Conservation (phyloP, 208 protist genomes). For the Jaenimonas drosophilae region DNA sequence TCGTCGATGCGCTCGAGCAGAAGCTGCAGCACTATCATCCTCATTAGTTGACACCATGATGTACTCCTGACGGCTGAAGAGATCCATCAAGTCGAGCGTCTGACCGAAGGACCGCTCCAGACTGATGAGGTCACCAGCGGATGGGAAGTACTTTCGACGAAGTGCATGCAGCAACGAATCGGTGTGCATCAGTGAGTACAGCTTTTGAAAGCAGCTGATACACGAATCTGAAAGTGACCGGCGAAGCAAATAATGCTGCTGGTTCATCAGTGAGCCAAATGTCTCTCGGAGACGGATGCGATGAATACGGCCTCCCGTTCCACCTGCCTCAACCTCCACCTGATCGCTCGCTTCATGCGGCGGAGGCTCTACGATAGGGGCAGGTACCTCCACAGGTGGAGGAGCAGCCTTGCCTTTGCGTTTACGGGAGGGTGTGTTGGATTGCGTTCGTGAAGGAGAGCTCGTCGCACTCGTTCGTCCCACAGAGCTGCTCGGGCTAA, state of each 20-base stretch:
- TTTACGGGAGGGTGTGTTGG: neutral
- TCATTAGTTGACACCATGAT: slow-evolving; percentile 6
- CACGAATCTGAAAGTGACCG: slow-evolving; percentile 62
- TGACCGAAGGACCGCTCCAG: slow-evolving; percentile 77
- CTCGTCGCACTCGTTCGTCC: no score
- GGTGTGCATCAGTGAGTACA: slow-evolving; percentile 26
- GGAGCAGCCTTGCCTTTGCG: no score
- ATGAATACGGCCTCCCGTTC: slow-evolving; percentile 76
- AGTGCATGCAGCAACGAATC: slow-evolving; percentile 41
- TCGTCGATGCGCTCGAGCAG: neutral
- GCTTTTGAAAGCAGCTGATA: slow-evolving; percentile 45
- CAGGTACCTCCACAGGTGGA: no score
- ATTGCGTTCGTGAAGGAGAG: no score
- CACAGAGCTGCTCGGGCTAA: no score
- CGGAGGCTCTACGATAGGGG: no score
- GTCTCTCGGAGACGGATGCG: slow-evolving; percentile 64
- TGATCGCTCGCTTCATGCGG: slow-evolving; percentile 4
- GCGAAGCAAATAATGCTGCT: slow-evolving; percentile 53
- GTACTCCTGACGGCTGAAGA: slow-evolving; percentile 49
- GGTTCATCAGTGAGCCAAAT: slow-evolving; percentile 23
- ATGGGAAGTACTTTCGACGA: slow-evolving; percentile 51
- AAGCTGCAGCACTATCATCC: neutral
- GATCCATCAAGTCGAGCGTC: slow-evolving; percentile 62
- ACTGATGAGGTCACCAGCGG: slow-evolving; percentile 60
- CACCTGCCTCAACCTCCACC: slow-evolving; percentile 49